Base-by-base conservation (phyloP, 75 land plant species). In the Chamaecyparis obtusa region DNA sequence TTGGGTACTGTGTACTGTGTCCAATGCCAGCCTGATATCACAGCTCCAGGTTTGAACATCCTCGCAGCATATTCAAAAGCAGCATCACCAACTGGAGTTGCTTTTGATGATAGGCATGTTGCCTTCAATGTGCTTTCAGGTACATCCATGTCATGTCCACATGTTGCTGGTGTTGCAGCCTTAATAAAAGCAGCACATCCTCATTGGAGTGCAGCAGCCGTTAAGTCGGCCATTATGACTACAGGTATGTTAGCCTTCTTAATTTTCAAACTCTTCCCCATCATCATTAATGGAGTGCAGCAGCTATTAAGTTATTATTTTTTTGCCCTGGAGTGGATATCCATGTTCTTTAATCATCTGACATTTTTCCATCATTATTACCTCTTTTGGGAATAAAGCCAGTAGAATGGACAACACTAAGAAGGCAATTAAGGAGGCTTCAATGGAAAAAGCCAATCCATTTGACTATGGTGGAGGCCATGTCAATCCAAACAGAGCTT, bases 381-480 rank as follows among this genome's bases (percentile, higher is more conserved):
- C 35, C 33, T 19, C 75, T 84, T 9, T 36, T n/a, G 41, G 15
- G 41, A 43, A 35, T 90, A 6, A 43, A 92, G 93, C 94, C 16
- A 83, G 55, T 1, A 75, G 48, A 54, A 48, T 16, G 27, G 91
- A 94, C 89, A 92, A 94, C 84, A 32, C 27, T 16, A 56, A 54
- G 57, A 84, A 87, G 69, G 85, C 83, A 67, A 93, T 94, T 36
- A 71, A 24, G 14, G 84, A 91, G 54, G 87, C 87, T 27, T 88
- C 95, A 3, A 7, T 79, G 51, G 9, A 30, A 3, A 49, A 37
- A 54, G 94, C 94, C 13, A 87, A 80, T 8, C 91, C 94, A 39
- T 91, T 94, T 83, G 87, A 44, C 86, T 93, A 91, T 86, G 95
- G 95, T 35, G 86, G 89, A 64, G 95, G 95, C 9, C 92, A 94